Evolutionary conservation across 768 basidiomycete species (phyloP).

Genomic region (Psilocybe azurescens): DNA sequence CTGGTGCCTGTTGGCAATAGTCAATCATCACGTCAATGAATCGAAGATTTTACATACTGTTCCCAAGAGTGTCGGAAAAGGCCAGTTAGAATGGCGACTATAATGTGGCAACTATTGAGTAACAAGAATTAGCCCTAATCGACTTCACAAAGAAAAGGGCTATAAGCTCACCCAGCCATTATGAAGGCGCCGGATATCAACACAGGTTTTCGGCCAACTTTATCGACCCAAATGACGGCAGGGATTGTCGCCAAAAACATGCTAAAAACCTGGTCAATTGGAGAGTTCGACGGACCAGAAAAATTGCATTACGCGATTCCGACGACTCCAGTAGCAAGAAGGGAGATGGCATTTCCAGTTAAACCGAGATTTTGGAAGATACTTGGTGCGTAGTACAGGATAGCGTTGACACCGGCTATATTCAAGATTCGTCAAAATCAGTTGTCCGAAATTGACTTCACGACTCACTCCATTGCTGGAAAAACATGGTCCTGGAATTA

Average conservation of each 20-base stretch:
- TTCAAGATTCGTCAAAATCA: slow-evolving; percentile 1
- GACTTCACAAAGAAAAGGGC: background rate
- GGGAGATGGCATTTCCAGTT: slow-evolving; percentile 60
- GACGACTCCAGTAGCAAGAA: slow-evolving; percentile 69
- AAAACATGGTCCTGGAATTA: slow-evolving; percentile 65
- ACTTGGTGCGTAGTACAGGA: slow-evolving; percentile 76
- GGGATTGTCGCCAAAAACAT: slow-evolving; percentile 83
- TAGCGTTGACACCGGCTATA: slow-evolving; percentile 67
- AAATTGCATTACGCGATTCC: slow-evolving; percentile 66
- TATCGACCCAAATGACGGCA: slow-evolving; percentile 82
- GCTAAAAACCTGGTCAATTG: slow-evolving; percentile 34
- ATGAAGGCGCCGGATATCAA: slow-evolving; percentile 74
- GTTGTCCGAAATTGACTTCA: background rate
- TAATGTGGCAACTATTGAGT: slow-evolving; percentile 61
- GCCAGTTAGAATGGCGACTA: slow-evolving; percentile 69
- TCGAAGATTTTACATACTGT: slow-evolving; percentile 35
- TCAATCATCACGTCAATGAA: background rate
- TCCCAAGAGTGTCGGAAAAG: slow-evolving; percentile 62
- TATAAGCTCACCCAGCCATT: slow-evolving; percentile 59
- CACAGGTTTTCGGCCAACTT: slow-evolving; percentile 76
- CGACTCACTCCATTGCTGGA: slow-evolving; percentile 76
- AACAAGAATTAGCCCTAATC: background rate
- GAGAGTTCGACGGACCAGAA: background rate
- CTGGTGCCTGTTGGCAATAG: slow-evolving; percentile 30
- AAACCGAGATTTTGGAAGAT: slow-evolving; percentile 71